Percentiles rank a stretch among this genome's conserved stretches.
phyloP scores from a whole-genome alignment of 2,329 filamentous ascomycete species.

The Ampelomyces quisqualis region DNA sequence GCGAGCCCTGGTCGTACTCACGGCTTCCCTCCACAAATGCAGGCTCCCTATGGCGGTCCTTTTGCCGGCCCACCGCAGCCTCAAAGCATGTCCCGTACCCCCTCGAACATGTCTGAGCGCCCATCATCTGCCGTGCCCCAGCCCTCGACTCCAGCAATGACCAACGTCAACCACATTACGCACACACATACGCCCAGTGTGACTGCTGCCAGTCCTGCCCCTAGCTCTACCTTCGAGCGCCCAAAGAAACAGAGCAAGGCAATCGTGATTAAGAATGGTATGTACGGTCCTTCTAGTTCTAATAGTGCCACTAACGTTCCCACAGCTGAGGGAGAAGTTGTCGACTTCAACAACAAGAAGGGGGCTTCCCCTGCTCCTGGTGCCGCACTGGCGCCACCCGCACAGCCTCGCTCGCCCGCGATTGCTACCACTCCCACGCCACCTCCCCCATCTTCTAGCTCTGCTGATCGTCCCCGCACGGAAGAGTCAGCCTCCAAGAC shows the following conservation, averaged over 20 bases:
- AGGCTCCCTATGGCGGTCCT: slow-evolving; percentile 52
- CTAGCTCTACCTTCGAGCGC: slow-evolving; percentile 64
- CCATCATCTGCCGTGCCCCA: slow-evolving; percentile 62
- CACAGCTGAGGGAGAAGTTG: slow-evolving; percentile 73
- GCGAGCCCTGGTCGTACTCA: slow-evolving; percentile 48
- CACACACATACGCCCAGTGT: slow-evolving; percentile 59
- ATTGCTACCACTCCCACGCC: slow-evolving; percentile 67
- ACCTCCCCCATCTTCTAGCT: slow-evolving; percentile 71
- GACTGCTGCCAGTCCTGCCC: slow-evolving; percentile 59
- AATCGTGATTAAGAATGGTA: slow-evolving; percentile 75
- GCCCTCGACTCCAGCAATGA: slow-evolving; percentile 56
- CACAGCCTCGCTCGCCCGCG: slow-evolving; percentile 59
- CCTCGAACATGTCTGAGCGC: slow-evolving; percentile 57
- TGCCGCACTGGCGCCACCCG: slow-evolving; percentile 47
- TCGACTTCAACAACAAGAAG: slow-evolving; percentile 59
- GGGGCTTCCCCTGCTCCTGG: slow-evolving; percentile 44
- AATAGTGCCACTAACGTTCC: slow-evolving; percentile 56
- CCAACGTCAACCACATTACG: slow-evolving; percentile 45
- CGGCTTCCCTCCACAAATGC: slow-evolving; percentile 51
- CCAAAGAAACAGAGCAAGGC: slow-evolving; percentile 68
- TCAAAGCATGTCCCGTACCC: slow-evolving; percentile 66
- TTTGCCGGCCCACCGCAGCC: slow-evolving; percentile 61
- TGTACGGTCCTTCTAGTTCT: not conserved
- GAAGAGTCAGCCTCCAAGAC: slow-evolving; percentile 70
- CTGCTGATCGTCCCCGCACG: slow-evolving; percentile 62